Evolutionary conservation across 495 filamentous ascomycete genomes (phyloP).

Genomic region (Penicillium silybi): DNA sequence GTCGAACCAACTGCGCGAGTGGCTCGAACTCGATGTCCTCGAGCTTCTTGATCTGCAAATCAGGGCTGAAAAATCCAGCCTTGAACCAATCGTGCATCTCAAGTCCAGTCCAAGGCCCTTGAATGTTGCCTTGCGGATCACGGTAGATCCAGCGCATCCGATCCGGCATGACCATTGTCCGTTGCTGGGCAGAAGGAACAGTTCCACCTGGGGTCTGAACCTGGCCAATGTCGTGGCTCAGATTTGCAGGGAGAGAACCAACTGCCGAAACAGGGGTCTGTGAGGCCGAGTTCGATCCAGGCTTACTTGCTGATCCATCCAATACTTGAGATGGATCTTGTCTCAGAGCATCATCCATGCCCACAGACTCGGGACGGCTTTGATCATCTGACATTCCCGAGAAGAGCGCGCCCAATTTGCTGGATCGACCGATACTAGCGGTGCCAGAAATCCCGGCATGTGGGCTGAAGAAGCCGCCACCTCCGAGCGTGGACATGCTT

Average conservation of each 20-base stretch:
- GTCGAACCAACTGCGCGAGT: slow-evolving; percentile 88
- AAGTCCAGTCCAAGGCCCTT: slow-evolving; percentile 91
- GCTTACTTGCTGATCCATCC: slow-evolving; percentile 23
- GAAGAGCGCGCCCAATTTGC: slow-evolving; percentile 84
- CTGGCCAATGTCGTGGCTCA: slow-evolving; percentile 27
- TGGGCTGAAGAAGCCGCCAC: slow-evolving; percentile 51
- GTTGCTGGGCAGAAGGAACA: slow-evolving; percentile 67
- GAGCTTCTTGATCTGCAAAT: slow-evolving; percentile 87
- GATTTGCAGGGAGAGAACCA: slow-evolving; percentile 36
- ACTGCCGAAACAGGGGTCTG: slow-evolving; percentile 42
- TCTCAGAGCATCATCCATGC: slow-evolving; percentile 33
- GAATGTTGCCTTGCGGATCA: slow-evolving; percentile 85
- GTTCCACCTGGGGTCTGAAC: slow-evolving; percentile 44
- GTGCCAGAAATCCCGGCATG: slow-evolving; percentile 42
- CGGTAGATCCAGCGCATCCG: slow-evolving; percentile 98
- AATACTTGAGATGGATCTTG: slow-evolving; percentile 16
- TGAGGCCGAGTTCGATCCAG: slow-evolving; percentile 35
- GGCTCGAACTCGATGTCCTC: slow-evolving; percentile 95
- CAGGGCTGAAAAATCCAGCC: slow-evolving; percentile 92
- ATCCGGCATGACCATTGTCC: slow-evolving; percentile 98
- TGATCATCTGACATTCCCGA: slow-evolving; percentile 80
- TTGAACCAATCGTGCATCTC: slow-evolving; percentile 99
- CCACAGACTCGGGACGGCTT: slow-evolving; percentile 50
- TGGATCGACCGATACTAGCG: slow-evolving; percentile 63
- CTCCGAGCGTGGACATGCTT: slow-evolving; percentile 58